Base-by-base conservation (phyloP, 139 green algal species). In the Zygnema circumcarinatum region DNA sequence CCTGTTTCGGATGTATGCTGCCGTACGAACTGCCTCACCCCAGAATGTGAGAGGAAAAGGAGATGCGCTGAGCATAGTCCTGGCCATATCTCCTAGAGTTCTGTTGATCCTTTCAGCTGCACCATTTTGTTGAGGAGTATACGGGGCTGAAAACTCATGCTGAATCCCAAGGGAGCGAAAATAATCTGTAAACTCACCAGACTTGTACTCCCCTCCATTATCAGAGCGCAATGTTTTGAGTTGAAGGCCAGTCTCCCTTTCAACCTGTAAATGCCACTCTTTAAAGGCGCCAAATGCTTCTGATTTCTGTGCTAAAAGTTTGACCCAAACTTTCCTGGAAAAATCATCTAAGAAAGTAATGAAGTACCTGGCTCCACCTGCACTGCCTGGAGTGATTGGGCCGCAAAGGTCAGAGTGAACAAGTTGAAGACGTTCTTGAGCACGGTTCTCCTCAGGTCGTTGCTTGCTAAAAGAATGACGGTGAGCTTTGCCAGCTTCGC, bases 81-180 rank as follows among this genome's bases (percentile, higher is more conserved):
- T 7, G 69, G 16, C 69, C 36, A 52, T 78, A n/a, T 78, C 69
- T 78, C 11, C 11, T 16, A 78, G 16, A 38, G 69, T 78, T 11
- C 69, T 3, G 16, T 78, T 38, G 11, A 38, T 39, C 11, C 69
- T 39, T 20, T 78, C 16, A 20, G 11, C 69, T 38, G 11, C 16
- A 25, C 7, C 69, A 78, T 78, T 78, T 41, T 7, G 16, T 41
- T 78, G 69, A 7, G 69, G 69, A 78, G 69, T 38, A 20, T 78
- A 78, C 3, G 69, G 69, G 7, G 16, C 16, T 7, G 69, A n/a
- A 20, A 78, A 78, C 3, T 78, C 7, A 38, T 78, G 69, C 11
- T 20, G 35, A 41, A 20, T 78, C 11, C 69, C 69, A 7, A 7
- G 11, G 3, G 7, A 38, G 7, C 11, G 7, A 20, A 3, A 78